These are phyloP conservation scores for Candida corydali DNA, from an alignment of 805 yeast species.

Conservation along the genomic window DNA sequence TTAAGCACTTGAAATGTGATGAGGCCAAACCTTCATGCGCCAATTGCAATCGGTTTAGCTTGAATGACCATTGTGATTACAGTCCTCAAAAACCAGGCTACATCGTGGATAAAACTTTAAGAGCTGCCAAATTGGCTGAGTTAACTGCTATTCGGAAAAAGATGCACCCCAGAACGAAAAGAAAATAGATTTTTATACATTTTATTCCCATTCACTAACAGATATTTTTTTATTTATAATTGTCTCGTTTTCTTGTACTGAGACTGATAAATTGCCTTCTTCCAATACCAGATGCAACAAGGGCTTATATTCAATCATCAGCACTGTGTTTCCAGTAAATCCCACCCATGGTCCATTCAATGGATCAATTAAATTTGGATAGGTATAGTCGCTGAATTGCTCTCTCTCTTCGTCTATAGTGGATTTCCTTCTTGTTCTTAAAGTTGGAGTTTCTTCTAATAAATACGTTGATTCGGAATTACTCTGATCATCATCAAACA, in stretches of 20 bases:
- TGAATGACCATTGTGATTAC: constrained; percentile 32
- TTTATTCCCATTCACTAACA: constrained; percentile 37
- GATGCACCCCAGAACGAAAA: constrained; percentile 9
- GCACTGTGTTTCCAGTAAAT: constrained; percentile 48
- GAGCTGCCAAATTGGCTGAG: constrained; percentile 30
- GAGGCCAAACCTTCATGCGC: constrained; percentile 35
- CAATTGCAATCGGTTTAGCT: constrained; percentile 36
- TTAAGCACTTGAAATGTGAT: constrained; percentile 43
- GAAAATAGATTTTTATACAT: not conserved
- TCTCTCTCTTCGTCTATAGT: constrained; percentile 59
- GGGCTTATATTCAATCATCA: constrained; percentile 31
- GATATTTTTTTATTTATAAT: constrained; percentile 22
- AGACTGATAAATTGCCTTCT: constrained; percentile 18
- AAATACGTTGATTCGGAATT: constrained; percentile 20
- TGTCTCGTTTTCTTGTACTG: constrained; percentile 17
- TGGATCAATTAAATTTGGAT: constrained; percentile 44
- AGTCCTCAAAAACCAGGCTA: constrained; percentile 35
- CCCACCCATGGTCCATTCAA: constrained; percentile 57
- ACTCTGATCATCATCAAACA: constrained; percentile 22
- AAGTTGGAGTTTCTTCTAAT: constrained; percentile 1
- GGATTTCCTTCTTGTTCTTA: constrained; percentile 32
- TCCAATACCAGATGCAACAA: constrained; percentile 12
- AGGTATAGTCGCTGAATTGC: constrained; percentile 44
- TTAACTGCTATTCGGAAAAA: constrained; percentile 26
- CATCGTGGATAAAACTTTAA: constrained; percentile 29